Base-by-base conservation (phyloP, 2,329 filamentous ascomycete genomes). In the Cordyceps pruinosa region DNA sequence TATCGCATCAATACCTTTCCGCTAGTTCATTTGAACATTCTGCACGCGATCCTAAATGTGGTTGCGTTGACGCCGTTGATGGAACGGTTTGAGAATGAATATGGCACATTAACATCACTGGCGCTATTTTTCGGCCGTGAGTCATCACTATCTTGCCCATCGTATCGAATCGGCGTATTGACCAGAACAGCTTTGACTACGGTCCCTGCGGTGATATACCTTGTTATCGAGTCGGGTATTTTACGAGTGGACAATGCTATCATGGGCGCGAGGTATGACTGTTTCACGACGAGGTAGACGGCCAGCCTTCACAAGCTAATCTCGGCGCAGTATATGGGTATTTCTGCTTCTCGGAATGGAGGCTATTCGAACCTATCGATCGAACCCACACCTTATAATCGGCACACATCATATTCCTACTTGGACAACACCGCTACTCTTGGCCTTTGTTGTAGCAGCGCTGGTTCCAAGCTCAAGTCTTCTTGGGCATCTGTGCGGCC, bases 1-100 rank as follows among this genome's bases (percentile, higher is more conserved):
- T 93, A 97, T 73, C 86, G 94, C 60, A 80, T 96, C 35, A 97
- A 96, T 69, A 95, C 93, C 0, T 99, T 90, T 68, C 90, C 92
- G 1, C 77, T 99, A 57, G 85, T 97, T 59, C 94, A 99, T 69
- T 72, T 84, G 45, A 88, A 87, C 65, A 80, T 95, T 69, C 77
- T 96, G 64, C 94, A 97, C 72, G 80, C 87, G 60, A 67, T 92
- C 54, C 75, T 95, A 68, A 96, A 97, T 72, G 70, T 90, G 25
- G 53, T 95, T 61, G 89, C 90, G 23, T 71, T 97, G 61, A 86
- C 87, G 39, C 94, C 94, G n/a, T 77, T 99, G 52, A 75, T 99
- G 70, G 93, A 97, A 73, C 84, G 92, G 60, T 99, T 97, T 72
- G 94, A 99, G 75, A 82, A 84, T 61, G 93, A 97, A 70, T 86